A percentile compares a stretch with the other conserved stretches of the same genome.
phyloP scores from a whole-genome alignment of 345 rosid genomes.

The Hibiscus tridactylites region DNA sequence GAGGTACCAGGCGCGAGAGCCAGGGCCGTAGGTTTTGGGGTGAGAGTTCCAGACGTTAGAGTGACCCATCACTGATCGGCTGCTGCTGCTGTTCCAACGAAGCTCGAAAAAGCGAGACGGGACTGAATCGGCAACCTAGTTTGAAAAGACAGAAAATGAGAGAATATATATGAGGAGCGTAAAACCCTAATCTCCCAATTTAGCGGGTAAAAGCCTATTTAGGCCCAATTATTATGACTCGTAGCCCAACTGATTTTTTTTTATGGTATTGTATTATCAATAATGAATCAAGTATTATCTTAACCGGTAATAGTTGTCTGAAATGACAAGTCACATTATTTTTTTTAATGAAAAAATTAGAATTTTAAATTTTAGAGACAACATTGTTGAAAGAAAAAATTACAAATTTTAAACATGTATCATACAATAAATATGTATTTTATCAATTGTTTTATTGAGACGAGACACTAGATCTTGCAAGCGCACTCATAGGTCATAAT shows the following conservation, averaged over 20 bases:
- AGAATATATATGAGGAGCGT: neutral
- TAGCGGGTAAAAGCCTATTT: neutral
- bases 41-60: slow-evolving; percentile 49
- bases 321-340: too few relatives aligned
- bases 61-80: slow-evolving; percentile 37
- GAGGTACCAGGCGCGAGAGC: slow-evolving; percentile 43
- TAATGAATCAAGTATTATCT: too few relatives aligned
- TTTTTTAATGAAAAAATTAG: too few relatives aligned
- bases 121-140: neutral
- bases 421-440: too few relatives aligned
- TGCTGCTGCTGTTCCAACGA: neutral
- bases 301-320: too few relatives aligned
- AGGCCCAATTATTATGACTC: neutral
- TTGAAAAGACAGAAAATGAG: neutral
- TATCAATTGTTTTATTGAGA: too few relatives aligned
- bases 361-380: too few relatives aligned
- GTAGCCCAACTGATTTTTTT: neutral
- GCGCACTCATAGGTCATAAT: too few relatives aligned
- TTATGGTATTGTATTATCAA: too few relatives aligned
- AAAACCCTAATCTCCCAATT: neutral
- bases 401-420: too few relatives aligned
- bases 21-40: slow-evolving; percentile 48
- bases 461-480: too few relatives aligned
- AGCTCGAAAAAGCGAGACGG: neutral
- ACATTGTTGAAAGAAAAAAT: too few relatives aligned